Evolutionary conservation across 2,329 filamentous ascomycete species (phyloP), one percentile per base, ranked within the genome.

Genomic region (Ophiocordyceps unilateralis): DNA sequence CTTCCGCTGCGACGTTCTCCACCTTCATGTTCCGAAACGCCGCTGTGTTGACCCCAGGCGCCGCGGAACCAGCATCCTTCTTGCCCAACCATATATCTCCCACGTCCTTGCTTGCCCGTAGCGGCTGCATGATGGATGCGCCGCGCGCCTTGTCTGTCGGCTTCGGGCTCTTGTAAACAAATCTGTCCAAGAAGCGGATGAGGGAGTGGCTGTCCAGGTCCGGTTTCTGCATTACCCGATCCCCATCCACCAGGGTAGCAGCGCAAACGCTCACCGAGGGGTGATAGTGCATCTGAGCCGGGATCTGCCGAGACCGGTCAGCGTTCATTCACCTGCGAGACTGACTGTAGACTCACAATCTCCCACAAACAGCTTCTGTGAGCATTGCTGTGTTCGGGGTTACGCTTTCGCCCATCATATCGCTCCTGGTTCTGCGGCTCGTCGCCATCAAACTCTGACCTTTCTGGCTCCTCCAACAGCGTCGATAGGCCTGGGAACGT

Each of bases 101-200:
- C 46, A 73, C 63, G 43, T 68, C 66, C 47, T 67, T 68, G 41
- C 63, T 57, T 17, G 65, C 65, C 28, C 65, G 61, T 21, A 95
- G 75, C 34, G 93, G 91, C 61, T 98, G 91, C 91, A 98, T 98
- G 60, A 98, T 93, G 22, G 87, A 95, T 23, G 75, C 72, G 41
- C 93, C 93, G 49, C 84, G 83, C 24, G 76, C 69, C 26, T 68
- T 61, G 42, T 75, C 69, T 15, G 72, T 73, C 4, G 78, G 68
- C 68, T 94, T 94, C 47, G 89, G 79, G 53, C 91, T 94, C 51
- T 85, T 81, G 70, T 96, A 98, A n/a, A 94, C 86, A 60, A 98
- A 98, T 52, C 93, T 88, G 63, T 98, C 91, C 45, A 98, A 70
- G 70, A 98, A 98, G 59, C 93, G 83, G 55, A 91, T 91, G 41